These are phyloP conservation scores for Chrysoporthe cubensis DNA, from an alignment of 2,329 filamentous ascomycete genomes.

Conservation along the genomic window DNA sequence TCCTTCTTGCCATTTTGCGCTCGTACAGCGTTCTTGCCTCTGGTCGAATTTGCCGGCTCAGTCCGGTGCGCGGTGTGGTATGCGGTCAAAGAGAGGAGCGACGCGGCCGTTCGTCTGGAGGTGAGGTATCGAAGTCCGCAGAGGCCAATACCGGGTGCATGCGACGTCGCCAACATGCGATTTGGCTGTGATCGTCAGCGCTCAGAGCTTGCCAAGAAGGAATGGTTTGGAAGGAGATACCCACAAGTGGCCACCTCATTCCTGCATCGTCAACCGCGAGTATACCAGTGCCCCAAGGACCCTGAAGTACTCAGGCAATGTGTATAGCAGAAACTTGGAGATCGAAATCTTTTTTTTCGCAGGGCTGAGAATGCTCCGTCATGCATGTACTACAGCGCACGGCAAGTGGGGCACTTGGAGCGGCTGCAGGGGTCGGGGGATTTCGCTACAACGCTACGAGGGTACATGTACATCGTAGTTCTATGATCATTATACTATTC, in stretches of 20 bases:
- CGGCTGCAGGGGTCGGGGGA: background rate
- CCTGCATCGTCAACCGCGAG: slow-evolving; percentile 1
- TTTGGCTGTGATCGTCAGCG: slow-evolving; percentile 2
- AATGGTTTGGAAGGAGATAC: background rate
- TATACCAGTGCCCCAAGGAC: background rate
- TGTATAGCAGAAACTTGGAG: background rate
- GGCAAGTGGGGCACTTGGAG: background rate
- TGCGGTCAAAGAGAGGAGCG: background rate
- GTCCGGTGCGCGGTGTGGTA: background rate
- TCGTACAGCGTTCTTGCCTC: background rate
- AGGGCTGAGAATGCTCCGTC: background rate
- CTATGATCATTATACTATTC: no score
- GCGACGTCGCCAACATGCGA: slow-evolving; percentile 1
- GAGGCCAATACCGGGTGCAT: background rate
- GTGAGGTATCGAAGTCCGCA: background rate
- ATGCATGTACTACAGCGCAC: background rate
- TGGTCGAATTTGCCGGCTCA: background rate
- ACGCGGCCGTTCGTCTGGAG: background rate
- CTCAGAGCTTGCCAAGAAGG: background rate
- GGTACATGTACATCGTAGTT: no score
- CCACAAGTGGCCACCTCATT: slow-evolving; percentile 19
- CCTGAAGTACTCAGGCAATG: background rate
- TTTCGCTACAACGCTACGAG: background rate
- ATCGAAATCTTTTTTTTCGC: background rate
- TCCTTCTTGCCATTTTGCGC: background rate